Conservation (phyloP, 202 grass and related monocot species). For the Schoenoplectus tabernaemontani region DNA sequence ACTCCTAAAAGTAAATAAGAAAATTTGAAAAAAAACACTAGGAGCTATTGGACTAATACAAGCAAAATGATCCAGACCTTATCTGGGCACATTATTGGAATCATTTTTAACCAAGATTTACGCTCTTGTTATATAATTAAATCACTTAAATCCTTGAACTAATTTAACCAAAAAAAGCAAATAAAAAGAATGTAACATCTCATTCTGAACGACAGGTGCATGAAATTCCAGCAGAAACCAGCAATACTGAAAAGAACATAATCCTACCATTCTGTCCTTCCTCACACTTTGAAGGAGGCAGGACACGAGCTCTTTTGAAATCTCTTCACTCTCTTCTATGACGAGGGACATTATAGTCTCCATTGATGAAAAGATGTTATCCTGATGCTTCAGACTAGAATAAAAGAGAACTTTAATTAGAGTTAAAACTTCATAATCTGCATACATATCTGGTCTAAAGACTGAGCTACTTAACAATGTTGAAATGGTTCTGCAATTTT, state of each 20-base stretch:
- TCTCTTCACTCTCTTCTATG: slow-evolving; percentile 74
- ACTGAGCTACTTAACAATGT: background rate
- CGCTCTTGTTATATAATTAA: background rate
- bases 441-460: background rate
- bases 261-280: slow-evolving; percentile 45
- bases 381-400: slow-evolving; percentile 45
- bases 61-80: background rate
- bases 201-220: background rate
- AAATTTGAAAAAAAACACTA: background rate
- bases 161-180: background rate
- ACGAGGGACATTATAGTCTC: slow-evolving; percentile 58
- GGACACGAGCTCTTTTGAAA: slow-evolving; percentile 38
- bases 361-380: slow-evolving; percentile 45
- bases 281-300: slow-evolving; percentile 49
- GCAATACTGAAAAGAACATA: background rate
- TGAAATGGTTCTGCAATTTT: background rate
- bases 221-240: background rate
- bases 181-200: background rate
- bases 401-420: slow-evolving; percentile 10
- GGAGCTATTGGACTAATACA: background rate
- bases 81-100: background rate
- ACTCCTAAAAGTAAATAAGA: slow-evolving; percentile 32
- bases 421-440: background rate
- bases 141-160: background rate
- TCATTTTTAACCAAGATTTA: background rate